A percentile compares a stretch with the other conserved stretches of the same genome.
These are phyloP conservation scores for Claviceps sp. DNA, from an alignment of 2,329 filamentous ascomycete species.

Conservation along the genomic window DNA sequence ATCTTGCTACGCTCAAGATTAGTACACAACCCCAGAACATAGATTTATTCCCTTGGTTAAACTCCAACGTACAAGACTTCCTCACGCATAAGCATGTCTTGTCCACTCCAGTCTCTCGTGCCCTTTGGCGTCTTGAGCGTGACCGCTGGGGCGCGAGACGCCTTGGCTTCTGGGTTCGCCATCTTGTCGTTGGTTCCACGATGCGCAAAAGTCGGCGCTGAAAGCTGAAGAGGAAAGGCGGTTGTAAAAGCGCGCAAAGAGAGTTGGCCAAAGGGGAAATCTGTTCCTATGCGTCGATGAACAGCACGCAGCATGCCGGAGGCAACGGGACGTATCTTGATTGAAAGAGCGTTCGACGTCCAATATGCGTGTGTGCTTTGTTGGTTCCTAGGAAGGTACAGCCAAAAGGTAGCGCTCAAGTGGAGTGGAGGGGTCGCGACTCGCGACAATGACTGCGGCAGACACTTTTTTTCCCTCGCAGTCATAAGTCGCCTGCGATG, in stretches of 20 bases:
- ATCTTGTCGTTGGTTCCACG: slow-evolving; percentile 11
- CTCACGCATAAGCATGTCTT: slow-evolving; percentile 68
- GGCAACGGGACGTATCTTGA: slow-evolving; percentile 1
- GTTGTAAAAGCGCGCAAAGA: slow-evolving; percentile 3
- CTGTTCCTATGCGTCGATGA: slow-evolving; percentile 6
- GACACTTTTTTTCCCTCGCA: background rate
- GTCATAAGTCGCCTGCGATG: background rate
- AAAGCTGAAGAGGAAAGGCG: background rate
- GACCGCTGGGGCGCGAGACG: slow-evolving; percentile 32
- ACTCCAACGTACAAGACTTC: slow-evolving; percentile 47
- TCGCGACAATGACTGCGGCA: slow-evolving; percentile 1
- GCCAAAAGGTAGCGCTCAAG: slow-evolving; percentile 5
- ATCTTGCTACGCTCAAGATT: slow-evolving; percentile 25
- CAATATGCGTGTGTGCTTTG: slow-evolving; percentile 4
- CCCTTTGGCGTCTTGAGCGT: slow-evolving; percentile 78
- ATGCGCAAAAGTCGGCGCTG: background rate
- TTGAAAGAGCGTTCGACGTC: slow-evolving; percentile 6
- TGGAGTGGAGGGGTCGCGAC: slow-evolving; percentile 1
- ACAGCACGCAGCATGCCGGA: slow-evolving; percentile 10
- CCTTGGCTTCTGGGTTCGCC: slow-evolving; percentile 16
- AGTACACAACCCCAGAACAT: background rate
- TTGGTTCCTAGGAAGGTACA: slow-evolving; percentile 5
- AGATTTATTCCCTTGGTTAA: background rate
- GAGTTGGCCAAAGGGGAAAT: background rate
- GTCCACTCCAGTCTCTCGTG: slow-evolving; percentile 74